Percentiles rank a stretch among this genome's conserved stretches.
phyloP scores from a whole-genome alignment of 257 asterid species.

The Plantago major region DNA sequence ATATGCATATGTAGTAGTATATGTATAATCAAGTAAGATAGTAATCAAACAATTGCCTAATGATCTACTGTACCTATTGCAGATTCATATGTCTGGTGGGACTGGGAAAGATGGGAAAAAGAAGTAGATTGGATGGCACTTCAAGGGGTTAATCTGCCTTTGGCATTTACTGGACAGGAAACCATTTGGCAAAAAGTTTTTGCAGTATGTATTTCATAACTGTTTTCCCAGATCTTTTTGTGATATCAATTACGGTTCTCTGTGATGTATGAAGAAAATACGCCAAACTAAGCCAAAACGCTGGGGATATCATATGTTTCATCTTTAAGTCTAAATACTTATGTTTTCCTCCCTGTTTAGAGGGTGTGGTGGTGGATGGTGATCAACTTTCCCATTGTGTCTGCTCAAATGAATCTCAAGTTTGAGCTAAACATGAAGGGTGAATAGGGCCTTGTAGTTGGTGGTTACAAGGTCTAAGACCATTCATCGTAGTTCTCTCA shows the following conservation, averaged over 20 bases:
- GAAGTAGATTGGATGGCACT: slow-evolving; percentile 99
- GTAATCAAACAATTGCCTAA: slow-evolving; percentile 17
- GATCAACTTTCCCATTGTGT: too few species aligned
- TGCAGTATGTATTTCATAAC: slow-evolving; percentile 42
- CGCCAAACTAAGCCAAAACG: too few species aligned
- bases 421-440: too few species aligned
- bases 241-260: neutral
- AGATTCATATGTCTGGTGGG: slow-evolving; percentile 99
- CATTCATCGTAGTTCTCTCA: too few species aligned
- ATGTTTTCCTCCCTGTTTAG: too few species aligned
- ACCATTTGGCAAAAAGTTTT: slow-evolving; percentile 94
- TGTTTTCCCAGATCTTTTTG: neutral
- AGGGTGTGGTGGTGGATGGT: too few species aligned
- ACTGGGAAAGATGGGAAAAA: slow-evolving; percentile 99
- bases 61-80: slow-evolving; percentile 23
- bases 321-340: too few species aligned
- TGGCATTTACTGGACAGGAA: slow-evolving; percentile 96
- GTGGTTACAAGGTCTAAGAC: too few species aligned
- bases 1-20: neutral
- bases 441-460: too few species aligned
- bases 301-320: too few species aligned
- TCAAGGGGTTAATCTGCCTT: slow-evolving; percentile 88
- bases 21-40: slow-evolving; percentile 7
- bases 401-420: too few species aligned
- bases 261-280: too few species aligned